phyloP scores from a whole-genome alignment of 169 alveolate species.

The Plasmodium vivax region DNA sequence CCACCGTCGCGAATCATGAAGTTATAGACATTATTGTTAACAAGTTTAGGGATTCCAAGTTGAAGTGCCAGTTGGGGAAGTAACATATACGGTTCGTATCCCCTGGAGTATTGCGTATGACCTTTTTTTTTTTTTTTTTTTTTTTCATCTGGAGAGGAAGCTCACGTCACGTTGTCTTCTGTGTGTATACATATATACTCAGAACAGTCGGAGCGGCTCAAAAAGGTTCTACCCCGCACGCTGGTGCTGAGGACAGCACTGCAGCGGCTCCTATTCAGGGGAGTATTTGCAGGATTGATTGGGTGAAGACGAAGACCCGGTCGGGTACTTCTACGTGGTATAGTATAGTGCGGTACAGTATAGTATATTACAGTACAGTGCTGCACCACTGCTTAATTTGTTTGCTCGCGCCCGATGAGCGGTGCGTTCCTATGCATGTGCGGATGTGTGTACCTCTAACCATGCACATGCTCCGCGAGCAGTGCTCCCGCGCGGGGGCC shows the following conservation, averaged over 20 bases:
- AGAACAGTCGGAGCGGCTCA: background rate
- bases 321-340: background rate
- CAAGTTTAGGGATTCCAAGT: conserved; percentile 40
- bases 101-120: background rate
- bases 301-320: background rate
- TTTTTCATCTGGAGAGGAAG: background rate
- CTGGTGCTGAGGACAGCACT: background rate
- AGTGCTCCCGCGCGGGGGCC: background rate
- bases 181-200: background rate
- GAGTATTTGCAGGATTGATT: background rate
- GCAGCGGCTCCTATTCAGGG: background rate
- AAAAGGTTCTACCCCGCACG: background rate
- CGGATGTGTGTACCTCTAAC: background rate
- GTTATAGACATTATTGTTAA: conserved; percentile 82
- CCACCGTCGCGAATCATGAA: conserved; percentile 90
- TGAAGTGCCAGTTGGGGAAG: background rate
- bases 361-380: background rate
- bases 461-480: background rate
- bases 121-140: background rate
- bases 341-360: background rate
- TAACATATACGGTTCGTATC: background rate
- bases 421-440: background rate
- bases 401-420: background rate
- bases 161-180: background rate
- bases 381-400: background rate